A percentile compares a stretch with the other conserved stretches of the same genome.
Evolutionary conservation across 1,284 basidiomycete species (phyloP).

Genomic region (Cutaneotrichosporon arboriforme): DNA sequence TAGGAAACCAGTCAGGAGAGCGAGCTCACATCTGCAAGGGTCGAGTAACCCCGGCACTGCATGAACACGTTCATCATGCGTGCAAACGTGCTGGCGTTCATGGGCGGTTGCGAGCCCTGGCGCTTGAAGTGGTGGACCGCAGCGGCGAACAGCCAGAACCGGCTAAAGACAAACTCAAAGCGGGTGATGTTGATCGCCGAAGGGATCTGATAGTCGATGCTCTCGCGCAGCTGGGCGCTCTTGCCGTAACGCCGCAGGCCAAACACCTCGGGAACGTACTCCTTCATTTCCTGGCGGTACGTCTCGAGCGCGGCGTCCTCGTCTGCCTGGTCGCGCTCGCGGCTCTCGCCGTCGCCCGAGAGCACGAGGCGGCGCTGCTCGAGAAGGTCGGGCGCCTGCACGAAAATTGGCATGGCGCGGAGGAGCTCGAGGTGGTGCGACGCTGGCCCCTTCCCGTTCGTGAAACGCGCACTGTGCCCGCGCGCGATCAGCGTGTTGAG

Average conservation of each 20-base stretch:
- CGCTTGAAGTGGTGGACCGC: slow-evolving; percentile 25
- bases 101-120: slow-evolving; percentile 26
- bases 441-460: slow-evolving; percentile 5
- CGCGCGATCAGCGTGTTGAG: slow-evolving; percentile 77
- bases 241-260: slow-evolving; percentile 28
- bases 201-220: slow-evolving; percentile 32
- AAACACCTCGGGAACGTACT: slow-evolving; percentile 44
- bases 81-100: slow-evolving; percentile 38
- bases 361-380: slow-evolving; percentile 39
- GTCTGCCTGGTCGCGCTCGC: slow-evolving; percentile 26
- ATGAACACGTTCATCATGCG: slow-evolving; percentile 38
- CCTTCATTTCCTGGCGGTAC: slow-evolving; percentile 35
- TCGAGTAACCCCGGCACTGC: slow-evolving; percentile 34
- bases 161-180: slow-evolving; percentile 36
- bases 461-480: slow-evolving; percentile 49
- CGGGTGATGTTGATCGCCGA: slow-evolving; percentile 26
- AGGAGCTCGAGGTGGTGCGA: slow-evolving; percentile 40
- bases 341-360: slow-evolving; percentile 33
- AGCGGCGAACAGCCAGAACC: slow-evolving; percentile 36
- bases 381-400: slow-evolving; percentile 36
- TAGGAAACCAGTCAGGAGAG: accelerated
- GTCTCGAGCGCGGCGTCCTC: slow-evolving; percentile 28
- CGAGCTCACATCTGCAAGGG: slow-evolving; percentile 34
- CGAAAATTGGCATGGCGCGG: slow-evolving; percentile 42
- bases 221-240: slow-evolving; percentile 24